Conservation (phyloP, 2,329 filamentous ascomycete genomes). For the Arthrocladium fulminans region DNA sequence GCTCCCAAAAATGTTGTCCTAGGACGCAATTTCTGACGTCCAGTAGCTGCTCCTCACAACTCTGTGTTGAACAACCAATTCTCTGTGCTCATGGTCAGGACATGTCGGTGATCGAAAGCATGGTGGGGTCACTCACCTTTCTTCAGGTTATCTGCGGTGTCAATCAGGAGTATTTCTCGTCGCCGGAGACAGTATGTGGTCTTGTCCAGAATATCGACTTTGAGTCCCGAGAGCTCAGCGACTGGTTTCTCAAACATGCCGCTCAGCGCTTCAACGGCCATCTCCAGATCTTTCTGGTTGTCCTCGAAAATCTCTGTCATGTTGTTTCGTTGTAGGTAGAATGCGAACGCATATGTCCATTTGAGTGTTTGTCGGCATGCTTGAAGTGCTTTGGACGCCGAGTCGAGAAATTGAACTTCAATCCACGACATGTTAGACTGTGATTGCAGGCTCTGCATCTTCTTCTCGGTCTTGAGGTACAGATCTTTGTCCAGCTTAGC, state of each 20-base stretch:
- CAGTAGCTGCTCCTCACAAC: slow-evolving; percentile 3
- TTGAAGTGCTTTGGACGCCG: slow-evolving; percentile 85
- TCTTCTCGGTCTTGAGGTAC: slow-evolving; percentile 93
- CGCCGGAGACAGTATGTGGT: slow-evolving; percentile 94
- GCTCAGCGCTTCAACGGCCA: slow-evolving; percentile 93
- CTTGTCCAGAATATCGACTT: slow-evolving; percentile 98
- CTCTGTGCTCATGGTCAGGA: slow-evolving; percentile 25
- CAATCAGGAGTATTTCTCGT: slow-evolving; percentile 77
- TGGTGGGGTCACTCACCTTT: slow-evolving; percentile 53
- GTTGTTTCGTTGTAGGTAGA: slow-evolving; percentile 93
- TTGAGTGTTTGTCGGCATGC: slow-evolving; percentile 97
- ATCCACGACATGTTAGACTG: slow-evolving; percentile 98
- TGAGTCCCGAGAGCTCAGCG: slow-evolving; percentile 72
- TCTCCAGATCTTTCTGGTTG: slow-evolving; percentile 94
- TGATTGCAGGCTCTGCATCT: slow-evolving; percentile 94
- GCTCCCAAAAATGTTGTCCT: too few species aligned
- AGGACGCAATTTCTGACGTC: neutral
- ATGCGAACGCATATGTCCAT: slow-evolving; percentile 98
- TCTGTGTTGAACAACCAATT: slow-evolving; percentile 37
- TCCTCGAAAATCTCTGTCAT: slow-evolving; percentile 96
- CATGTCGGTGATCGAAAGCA: neutral
- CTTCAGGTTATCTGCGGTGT: slow-evolving; percentile 86
- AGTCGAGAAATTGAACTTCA: slow-evolving; percentile 92
- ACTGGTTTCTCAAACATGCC: slow-evolving; percentile 99
- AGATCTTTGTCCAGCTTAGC: slow-evolving; percentile 95